phyloP scores from a whole-genome alignment of 306 rosid genomes.

The Pterocarpus macrocarpus region DNA sequence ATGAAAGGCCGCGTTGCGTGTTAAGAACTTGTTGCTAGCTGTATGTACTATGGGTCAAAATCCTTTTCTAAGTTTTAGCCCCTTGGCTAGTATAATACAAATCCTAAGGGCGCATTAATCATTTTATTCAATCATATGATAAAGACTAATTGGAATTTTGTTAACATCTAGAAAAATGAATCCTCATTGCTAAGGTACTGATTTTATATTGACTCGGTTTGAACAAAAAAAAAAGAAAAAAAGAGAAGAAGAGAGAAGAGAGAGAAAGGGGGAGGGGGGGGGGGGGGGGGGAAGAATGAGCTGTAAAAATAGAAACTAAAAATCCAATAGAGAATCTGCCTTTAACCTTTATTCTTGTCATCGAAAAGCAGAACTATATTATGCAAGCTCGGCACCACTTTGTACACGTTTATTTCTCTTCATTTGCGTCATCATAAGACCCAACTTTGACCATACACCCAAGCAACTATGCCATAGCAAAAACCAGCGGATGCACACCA shows the following conservation, averaged over 20 bases:
- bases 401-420: slow-evolving; percentile 42
- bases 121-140: slow-evolving; percentile 16
- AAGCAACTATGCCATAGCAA: slow-evolving; percentile 12
- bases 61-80: slow-evolving; percentile 6
- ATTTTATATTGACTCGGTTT: neutral
- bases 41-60: slow-evolving; percentile 42
- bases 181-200: neutral
- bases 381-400: slow-evolving; percentile 44
- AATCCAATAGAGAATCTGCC: slow-evolving; percentile 32
- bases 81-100: neutral
- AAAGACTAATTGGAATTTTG: slow-evolving; percentile 19
- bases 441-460: slow-evolving; percentile 10
- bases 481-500: neutral
- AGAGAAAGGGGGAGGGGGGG: neutral
- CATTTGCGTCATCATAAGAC: neutral
- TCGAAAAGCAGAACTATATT: slow-evolving; percentile 43
- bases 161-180: slow-evolving; percentile 14
- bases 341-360: slow-evolving; percentile 56
- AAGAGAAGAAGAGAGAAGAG: neutral
- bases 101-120: neutral
- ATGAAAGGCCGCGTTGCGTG: slow-evolving; percentile 30
- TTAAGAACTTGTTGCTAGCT: slow-evolving; percentile 37
- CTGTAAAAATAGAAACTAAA: slow-evolving; percentile 40
- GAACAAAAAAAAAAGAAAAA: neutral
- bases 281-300: slow-evolving; percentile 8